These are phyloP conservation scores for Polytrichum formosum DNA, from an alignment of 225 moss, liverwort and hornwort species.

Conservation along the genomic window DNA sequence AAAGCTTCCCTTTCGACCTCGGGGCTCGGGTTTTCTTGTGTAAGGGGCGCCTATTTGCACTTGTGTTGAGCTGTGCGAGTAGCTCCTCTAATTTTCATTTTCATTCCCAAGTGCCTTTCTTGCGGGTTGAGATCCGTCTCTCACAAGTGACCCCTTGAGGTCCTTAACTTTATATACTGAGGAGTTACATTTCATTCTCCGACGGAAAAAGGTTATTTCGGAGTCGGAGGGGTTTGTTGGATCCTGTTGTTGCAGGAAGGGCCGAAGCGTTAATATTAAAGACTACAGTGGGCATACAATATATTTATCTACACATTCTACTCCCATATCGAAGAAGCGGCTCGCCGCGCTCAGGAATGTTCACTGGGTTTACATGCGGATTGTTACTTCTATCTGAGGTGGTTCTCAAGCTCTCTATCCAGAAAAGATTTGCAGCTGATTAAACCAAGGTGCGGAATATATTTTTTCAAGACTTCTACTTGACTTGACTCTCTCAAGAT, in stretches of 20 bases:
- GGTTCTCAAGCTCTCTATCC: neutral
- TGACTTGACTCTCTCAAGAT: neutral
- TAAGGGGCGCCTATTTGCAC: neutral
- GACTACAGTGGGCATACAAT: neutral
- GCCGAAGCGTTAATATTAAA: neutral
- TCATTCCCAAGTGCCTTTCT: neutral
- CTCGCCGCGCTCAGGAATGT: neutral
- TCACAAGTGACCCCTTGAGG: too few relatives aligned
- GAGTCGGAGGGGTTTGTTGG: neutral
- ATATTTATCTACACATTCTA: neutral
- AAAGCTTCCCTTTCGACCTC: constrained; percentile 6
- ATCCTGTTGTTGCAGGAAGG: neutral
- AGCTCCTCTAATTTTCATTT: neutral
- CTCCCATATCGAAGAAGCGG: neutral
- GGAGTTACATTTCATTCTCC: too few relatives aligned
- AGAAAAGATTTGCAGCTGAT: neutral
- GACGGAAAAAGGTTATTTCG: too few relatives aligned
- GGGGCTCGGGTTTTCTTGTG: too few relatives aligned
- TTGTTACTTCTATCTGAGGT: neutral
- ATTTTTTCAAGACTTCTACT: neutral
- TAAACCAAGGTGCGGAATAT: constrained; percentile 1
- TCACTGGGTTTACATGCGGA: neutral
- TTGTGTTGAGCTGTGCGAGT: neutral
- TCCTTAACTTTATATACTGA: too few relatives aligned
- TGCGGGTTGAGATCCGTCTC: too few relatives aligned